A percentile compares a stretch with the other conserved stretches of the same genome.
phyloP scores from a whole-genome alignment of 2,329 filamentous ascomycete genomes.

The Xylariomycetidae sp. region DNA sequence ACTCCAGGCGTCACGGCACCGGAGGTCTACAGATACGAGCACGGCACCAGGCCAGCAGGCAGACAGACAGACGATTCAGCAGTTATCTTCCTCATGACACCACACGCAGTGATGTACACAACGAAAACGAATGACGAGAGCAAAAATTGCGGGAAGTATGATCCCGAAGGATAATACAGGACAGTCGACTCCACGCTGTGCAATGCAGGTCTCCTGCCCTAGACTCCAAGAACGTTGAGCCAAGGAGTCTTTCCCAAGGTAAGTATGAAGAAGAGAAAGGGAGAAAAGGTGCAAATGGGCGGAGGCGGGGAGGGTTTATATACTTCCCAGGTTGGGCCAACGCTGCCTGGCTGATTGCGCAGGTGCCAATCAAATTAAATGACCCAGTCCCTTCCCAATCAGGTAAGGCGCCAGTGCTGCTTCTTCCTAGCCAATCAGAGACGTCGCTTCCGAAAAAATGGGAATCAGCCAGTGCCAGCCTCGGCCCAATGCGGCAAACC shows the following conservation, averaged over 20 bases:
- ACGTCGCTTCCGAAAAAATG: too few species aligned
- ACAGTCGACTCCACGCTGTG: slow-evolving; percentile 44
- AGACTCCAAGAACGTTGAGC: slow-evolving; percentile 38
- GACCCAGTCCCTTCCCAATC: too few species aligned
- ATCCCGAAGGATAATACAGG: slow-evolving; percentile 47
- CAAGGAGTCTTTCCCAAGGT: slow-evolving; percentile 38
- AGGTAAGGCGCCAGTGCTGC: too few species aligned
- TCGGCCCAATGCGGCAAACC: too few species aligned
- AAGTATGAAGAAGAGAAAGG: slow-evolving; percentile 43
- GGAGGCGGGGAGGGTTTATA: slow-evolving; percentile 13
- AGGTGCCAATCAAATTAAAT: too few species aligned
- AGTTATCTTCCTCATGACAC: slow-evolving; percentile 36
- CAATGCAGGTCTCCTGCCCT: slow-evolving; percentile 45
- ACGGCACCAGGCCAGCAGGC: background rate
- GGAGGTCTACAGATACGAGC: too few species aligned
- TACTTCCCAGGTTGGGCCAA: slow-evolving; percentile 5
- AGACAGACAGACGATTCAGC: background rate
- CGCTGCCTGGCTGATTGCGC: slow-evolving; percentile 13
- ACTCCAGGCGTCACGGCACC: too few species aligned
- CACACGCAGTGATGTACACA: slow-evolving; percentile 31
- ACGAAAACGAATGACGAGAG: slow-evolving; percentile 37
- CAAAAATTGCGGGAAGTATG: slow-evolving; percentile 47
- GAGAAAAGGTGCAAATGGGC: slow-evolving; percentile 16
- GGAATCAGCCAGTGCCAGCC: too few species aligned
- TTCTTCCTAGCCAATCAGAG: too few species aligned